Evolutionary conservation across 768 basidiomycete species (phyloP), one percentile per base, ranked within the genome.

Genomic region (Pluteus cervinus): DNA sequence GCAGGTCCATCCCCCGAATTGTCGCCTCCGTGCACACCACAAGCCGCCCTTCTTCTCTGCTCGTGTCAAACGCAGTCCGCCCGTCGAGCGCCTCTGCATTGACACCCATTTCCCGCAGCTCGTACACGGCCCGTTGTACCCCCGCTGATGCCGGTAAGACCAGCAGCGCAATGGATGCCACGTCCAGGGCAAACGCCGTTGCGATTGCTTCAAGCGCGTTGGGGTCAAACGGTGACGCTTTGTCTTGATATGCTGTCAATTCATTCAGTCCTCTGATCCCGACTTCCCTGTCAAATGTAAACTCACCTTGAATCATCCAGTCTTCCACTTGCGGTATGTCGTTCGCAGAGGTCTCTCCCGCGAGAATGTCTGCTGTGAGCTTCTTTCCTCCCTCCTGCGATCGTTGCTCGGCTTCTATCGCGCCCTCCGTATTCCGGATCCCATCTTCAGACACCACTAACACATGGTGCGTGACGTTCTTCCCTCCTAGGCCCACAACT

Each of bases 1-100:
- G 79, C 36, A 88, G 56, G 60, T 89, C 85, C 33, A 89, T 57
- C 18, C 86, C 86, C 33, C 86, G 77, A 24, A 74, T 76, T 14
- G 79, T 79, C 12, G 83, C 81, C 16, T 75, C 60, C 1, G 85
- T 86, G 10, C 73, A 69, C 26, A 89, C 80, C 22, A 89, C 64
- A 49, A 88, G 53, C 16, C 58, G 73, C 16, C 85, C 81, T 49
- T 73, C 70, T 48, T 71, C 74, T 24, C 66, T 56, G 38, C 62
- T 61, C 5, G 57, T 53, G 20, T 73, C 47, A 17, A 76, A 55
- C 43, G 75, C 63, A 2, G 51, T 52, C 18, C 68, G 62, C 20
- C 71, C 71, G 55, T 85, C 76, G 21, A 87, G 55, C 2, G 65
- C 68, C 29, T 71, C 69, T 6, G 83, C 85, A 50, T 85, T 71